Conservation (phyloP, 306 rosid genomes). For the Comarum palustre region DNA sequence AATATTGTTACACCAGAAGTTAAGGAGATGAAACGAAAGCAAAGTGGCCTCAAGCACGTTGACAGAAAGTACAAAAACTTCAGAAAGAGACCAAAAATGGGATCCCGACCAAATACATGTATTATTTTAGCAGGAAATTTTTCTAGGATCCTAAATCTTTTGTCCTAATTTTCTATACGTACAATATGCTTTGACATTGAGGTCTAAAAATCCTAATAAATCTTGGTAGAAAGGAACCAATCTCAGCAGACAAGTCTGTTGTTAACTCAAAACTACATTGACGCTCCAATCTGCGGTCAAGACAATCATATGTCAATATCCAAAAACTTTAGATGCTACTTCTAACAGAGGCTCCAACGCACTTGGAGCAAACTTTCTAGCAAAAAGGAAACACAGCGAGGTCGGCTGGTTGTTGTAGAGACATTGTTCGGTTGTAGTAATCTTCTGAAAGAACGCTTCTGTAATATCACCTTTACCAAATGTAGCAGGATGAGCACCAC, state of each 20-base stretch:
- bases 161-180: slow-evolving; percentile 37
- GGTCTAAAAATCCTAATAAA: slow-evolving; percentile 30
- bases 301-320: slow-evolving; percentile 49
- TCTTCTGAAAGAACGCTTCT: slow-evolving; percentile 69
- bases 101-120: slow-evolving; percentile 25
- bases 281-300: slow-evolving; percentile 29
- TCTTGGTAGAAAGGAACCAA: slow-evolving; percentile 24
- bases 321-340: slow-evolving; percentile 58
- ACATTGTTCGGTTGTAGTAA: slow-evolving; percentile 50
- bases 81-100: slow-evolving; percentile 4
- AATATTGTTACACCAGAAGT: neutral
- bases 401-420: slow-evolving; percentile 84
- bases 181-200: slow-evolving; percentile 31
- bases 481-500: slow-evolving; percentile 99
- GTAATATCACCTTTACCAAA: slow-evolving; percentile 79
- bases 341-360: slow-evolving; percentile 75
- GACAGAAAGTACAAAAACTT: slow-evolving; percentile 13
- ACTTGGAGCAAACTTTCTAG: slow-evolving; percentile 91
- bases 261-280: slow-evolving; percentile 35
- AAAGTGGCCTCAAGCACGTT: neutral
- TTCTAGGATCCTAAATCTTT: slow-evolving; percentile 30
- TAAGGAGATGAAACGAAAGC: neutral
- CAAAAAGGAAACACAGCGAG: slow-evolving; percentile 83
- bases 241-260: slow-evolving; percentile 20
- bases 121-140: slow-evolving; percentile 21